Evolutionary conservation across 192 early-diverging fungal species (phyloP).

Genomic region (Obelidium mucronatum): DNA sequence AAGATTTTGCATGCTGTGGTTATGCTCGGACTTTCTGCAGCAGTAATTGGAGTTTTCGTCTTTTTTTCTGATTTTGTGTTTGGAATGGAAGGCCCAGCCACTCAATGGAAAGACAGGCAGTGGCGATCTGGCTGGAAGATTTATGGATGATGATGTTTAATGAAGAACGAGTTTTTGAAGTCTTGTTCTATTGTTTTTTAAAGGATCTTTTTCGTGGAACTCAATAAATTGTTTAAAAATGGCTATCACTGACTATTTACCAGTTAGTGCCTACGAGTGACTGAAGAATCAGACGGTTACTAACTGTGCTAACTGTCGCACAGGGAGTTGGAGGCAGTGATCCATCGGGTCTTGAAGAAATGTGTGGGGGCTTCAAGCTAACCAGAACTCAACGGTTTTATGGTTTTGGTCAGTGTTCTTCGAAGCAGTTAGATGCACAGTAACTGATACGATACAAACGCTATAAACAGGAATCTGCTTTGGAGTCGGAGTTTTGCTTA

Average conservation of each 20-base stretch:
- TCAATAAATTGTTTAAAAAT: no score
- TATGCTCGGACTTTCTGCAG: slow-evolving; percentile 27
- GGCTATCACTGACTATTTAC: slow-evolving; percentile 22
- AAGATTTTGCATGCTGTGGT: slow-evolving; percentile 53
- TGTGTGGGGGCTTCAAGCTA: slow-evolving; percentile 65
- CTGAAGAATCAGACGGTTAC: no score
- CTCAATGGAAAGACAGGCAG: slow-evolving; percentile 57
- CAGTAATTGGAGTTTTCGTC: slow-evolving; percentile 63
- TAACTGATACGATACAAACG: not conserved
- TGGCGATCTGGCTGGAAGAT: slow-evolving; percentile 88
- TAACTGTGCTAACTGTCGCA: not conserved
- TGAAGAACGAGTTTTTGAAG: not conserved
- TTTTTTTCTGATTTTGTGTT: slow-evolving; percentile 83
- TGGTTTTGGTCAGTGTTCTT: slow-evolving; percentile 67
- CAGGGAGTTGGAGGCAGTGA: slow-evolving; percentile 4
- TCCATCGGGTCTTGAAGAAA: slow-evolving; percentile 42
- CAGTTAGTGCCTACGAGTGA: not conserved
- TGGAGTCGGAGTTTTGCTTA: slow-evolving; percentile 79
- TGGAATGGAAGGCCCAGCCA: slow-evolving; percentile 77
- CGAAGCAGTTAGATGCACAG: no score
- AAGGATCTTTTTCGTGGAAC: not conserved
- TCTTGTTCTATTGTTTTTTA: not conserved
- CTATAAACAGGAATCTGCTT: slow-evolving; percentile 67
- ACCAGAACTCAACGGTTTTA: slow-evolving; percentile 75
- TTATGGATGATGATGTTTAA: slow-evolving; percentile 5